Evolutionary conservation across 1,139 yeast species (phyloP), one percentile per base, ranked within the genome.

Genomic region (Pichia sp.): DNA sequence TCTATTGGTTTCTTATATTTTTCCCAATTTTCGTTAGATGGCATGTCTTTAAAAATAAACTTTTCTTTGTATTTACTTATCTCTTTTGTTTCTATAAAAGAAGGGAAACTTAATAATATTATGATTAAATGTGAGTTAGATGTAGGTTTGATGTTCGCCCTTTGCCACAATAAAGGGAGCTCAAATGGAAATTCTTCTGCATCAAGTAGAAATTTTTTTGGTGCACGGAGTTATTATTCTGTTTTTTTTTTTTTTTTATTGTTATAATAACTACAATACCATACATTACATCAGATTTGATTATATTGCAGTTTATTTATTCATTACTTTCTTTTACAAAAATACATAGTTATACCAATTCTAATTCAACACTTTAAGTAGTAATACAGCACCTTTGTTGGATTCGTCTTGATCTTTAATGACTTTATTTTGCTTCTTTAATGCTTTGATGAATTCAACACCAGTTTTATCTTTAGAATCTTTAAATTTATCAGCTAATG

Each of bases 21-120:
- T 66, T 94, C 99, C 99, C 99, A 92, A 67, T 92, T 95, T 48
- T 85, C 86, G 70, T 85, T 86, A 54, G 92, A 89, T 52, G 92
- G 86, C 92, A 84, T 84, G 55, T 35, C 65, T 26, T 29, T 41
- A 7, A 27, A 25, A 18, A 18, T 18, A 18, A 18, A 18, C 18
- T 18, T 18, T 18, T 18, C 18, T 18, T 18, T 18, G 18, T 18
- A 18, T 18, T 18, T 18, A 18, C 18, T 18, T 18, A 18, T 18
- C 18, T 18, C 18, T 18, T 18, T 18, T 18, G 18, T 18, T 18
- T 18, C 18, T 18, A 18, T 18, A 18, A 18, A 18, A 18, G 18
- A 18, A 18, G 18, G 18, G 18, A 18, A 18, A 18, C 18, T 18
- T 18, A 18, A 18, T 18, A 1, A 18, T 18, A 18, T 18, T 18